These are phyloP conservation scores for Irpex sp. DNA, from an alignment of 1,284 basidiomycete species.

Conservation along the genomic window DNA sequence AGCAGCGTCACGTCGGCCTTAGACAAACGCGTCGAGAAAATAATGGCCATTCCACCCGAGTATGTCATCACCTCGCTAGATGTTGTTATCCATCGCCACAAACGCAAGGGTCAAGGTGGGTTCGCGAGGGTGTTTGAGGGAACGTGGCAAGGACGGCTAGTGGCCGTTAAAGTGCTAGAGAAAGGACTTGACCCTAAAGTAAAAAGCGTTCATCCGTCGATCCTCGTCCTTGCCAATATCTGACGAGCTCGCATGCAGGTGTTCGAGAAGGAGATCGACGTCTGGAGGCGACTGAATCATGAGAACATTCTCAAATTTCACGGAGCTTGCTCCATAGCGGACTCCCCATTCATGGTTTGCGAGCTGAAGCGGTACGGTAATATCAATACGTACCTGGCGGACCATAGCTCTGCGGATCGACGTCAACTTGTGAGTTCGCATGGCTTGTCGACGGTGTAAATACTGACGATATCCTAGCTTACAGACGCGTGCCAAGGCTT, in stretches of 20 bases:
- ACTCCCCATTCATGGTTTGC: constrained; percentile 8
- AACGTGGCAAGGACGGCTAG: constrained; percentile 6
- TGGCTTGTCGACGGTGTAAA: not conserved
- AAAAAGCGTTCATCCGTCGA: not conserved
- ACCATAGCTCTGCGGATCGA: not conserved
- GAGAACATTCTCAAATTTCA: constrained; percentile 2
- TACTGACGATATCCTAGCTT: constrained; percentile 6
- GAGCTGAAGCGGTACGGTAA: constrained; percentile 4
- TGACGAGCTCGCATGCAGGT: constrained; percentile 2
- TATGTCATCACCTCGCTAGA: constrained; percentile 15
- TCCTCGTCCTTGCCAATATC: not conserved
- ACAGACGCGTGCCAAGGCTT: constrained; percentile 14
- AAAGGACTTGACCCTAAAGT: constrained; percentile 4
- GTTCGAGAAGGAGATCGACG: constrained; percentile 11
- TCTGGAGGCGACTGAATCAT: constrained; percentile 14
- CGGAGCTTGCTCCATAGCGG: constrained; percentile 6
- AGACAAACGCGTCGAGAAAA: constrained; percentile 2
- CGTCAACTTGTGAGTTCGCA: not conserved
- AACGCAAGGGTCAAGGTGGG: constrained; percentile 13
- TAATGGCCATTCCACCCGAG: constrained; percentile 1
- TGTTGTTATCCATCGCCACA: constrained; percentile 9
- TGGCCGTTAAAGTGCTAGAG: constrained; percentile 16
- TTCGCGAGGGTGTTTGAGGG: constrained; percentile 14
- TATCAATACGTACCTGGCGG: not conserved
- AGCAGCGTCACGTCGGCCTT: constrained; percentile 7